Base-by-base conservation (phyloP, 2,329 filamentous ascomycete species). In the Epichloe sibirici region DNA sequence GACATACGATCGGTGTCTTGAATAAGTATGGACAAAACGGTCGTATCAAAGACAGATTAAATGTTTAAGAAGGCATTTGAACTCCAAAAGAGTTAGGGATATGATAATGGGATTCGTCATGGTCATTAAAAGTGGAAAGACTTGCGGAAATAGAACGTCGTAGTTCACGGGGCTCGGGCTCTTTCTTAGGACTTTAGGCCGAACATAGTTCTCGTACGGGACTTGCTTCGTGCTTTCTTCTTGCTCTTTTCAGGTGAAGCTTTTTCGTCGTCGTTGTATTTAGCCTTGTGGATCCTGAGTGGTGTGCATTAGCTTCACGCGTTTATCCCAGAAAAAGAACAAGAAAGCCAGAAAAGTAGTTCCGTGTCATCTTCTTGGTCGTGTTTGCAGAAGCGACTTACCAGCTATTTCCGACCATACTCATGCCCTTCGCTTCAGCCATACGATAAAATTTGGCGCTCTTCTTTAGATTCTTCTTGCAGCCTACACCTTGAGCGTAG, bases 401-500 rank as follows among this genome's bases (percentile, higher is more conserved):
- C 91, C 93, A 98, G 74, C 90, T 96, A 67, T 97, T 97, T 52
- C 93, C 93, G 53, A 95, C 86, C 90, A 97, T 97, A 69, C 83
- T 95, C 76, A 96, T 90, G 6, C 93, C 93, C 70, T 93, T 93
- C 25, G 85, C 83, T 66, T 95, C 93, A 5, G 93, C 93, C 73
- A 85, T 78, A 23, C 93, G 84, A 67, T 97, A 97, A 62, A 93
- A 89, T 56, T 82, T 86, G 54, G 93, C 91, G 48, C 88, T 91
- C 71, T 90, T 96, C 74, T 90, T 96, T 65, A 96, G 74, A 65
- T 97, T 88, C 71, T 97, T 98, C 75, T 93, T 95, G 66, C 88
- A 94, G 4, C 93, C 93, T 51, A 95, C 75, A 8, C 90, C 93
- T 65, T 97, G 84, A 1, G 90, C 88, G 63, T 97, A 98, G 71